Percentiles rank a stretch among this genome's conserved stretches.
Conservation (phyloP, 768 basidiomycete genomes). For the Floccularia luteovirens region DNA sequence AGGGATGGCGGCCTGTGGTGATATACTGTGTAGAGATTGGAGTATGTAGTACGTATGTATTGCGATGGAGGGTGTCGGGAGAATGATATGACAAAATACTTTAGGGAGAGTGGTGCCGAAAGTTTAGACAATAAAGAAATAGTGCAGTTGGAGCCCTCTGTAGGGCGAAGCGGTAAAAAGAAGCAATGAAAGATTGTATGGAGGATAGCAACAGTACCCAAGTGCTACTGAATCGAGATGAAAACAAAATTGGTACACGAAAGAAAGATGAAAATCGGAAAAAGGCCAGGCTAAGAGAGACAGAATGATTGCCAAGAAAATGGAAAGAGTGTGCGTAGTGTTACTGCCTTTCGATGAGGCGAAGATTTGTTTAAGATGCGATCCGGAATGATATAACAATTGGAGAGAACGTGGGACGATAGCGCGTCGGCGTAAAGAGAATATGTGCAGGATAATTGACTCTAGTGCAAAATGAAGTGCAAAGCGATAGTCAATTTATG, state of each 20-base stretch:
- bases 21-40: slow-evolving; percentile 2
- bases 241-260: not conserved
- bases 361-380: too few species aligned
- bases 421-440: too few species aligned
- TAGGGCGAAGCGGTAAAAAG: not conserved
- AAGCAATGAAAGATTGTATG: not conserved
- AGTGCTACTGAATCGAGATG: not conserved
- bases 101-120: not conserved
- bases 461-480: too few species aligned
- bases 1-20: slow-evolving; percentile 4
- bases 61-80: slow-evolving; percentile 4
- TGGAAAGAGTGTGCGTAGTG: not conserved
- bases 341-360: not conserved
- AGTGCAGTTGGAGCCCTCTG: not conserved
- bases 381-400: not conserved
- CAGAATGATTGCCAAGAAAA: not conserved
- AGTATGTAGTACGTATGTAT: not conserved
- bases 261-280: not conserved
- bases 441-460: too few species aligned
- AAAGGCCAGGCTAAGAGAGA: not conserved
- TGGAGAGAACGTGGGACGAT: not conserved
- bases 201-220: not conserved
- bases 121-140: not conserved
- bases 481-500: too few species aligned
- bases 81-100: slow-evolving; percentile 2